Evolutionary conservation across 1,284 basidiomycete species (phyloP).

Genomic region (Ceratobasidium sp.): DNA sequence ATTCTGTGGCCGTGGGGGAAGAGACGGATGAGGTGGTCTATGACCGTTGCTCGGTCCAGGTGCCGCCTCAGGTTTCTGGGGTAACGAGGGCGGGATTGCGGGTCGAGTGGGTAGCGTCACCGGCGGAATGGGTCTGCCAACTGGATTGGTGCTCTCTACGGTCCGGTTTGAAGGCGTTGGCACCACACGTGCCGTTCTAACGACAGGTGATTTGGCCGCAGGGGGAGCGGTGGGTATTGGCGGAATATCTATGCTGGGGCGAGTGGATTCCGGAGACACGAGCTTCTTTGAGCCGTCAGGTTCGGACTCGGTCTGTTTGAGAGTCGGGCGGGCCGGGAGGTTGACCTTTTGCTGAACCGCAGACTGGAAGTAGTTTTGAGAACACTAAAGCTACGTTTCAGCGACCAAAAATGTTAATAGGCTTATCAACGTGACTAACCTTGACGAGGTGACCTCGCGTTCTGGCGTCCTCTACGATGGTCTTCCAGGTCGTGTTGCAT

Average conservation of each 20-base stretch:
- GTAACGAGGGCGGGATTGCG: background rate
- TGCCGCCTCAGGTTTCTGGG: conserved; percentile 5
- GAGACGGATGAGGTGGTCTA: background rate
- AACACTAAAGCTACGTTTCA: conserved; percentile 9
- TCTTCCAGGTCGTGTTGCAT: conserved; percentile 84
- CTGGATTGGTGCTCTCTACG: background rate
- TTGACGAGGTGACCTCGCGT: conserved; percentile 60
- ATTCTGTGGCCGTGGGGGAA: conserved; percentile 18
- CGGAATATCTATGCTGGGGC: background rate
- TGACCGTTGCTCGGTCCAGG: background rate
- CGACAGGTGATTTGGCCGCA: background rate
- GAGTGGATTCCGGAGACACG: conserved; percentile 4
- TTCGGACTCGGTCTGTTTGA: conserved; percentile 2
- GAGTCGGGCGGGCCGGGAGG: background rate
- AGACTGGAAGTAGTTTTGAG: conserved; percentile 1
- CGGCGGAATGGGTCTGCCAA: background rate
- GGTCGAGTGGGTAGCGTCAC: background rate
- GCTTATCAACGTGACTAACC: conserved; percentile 55
- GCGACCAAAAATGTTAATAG: background rate
- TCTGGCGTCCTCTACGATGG: conserved; percentile 83
- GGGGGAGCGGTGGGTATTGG: background rate
- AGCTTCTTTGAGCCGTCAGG: background rate
- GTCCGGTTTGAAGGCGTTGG: background rate
- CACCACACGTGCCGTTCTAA: background rate
- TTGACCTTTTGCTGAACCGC: conserved; percentile 9